phyloP scores from a whole-genome alignment of 2,329 filamentous ascomycete genomes.

The Cladosporium sp. region DNA sequence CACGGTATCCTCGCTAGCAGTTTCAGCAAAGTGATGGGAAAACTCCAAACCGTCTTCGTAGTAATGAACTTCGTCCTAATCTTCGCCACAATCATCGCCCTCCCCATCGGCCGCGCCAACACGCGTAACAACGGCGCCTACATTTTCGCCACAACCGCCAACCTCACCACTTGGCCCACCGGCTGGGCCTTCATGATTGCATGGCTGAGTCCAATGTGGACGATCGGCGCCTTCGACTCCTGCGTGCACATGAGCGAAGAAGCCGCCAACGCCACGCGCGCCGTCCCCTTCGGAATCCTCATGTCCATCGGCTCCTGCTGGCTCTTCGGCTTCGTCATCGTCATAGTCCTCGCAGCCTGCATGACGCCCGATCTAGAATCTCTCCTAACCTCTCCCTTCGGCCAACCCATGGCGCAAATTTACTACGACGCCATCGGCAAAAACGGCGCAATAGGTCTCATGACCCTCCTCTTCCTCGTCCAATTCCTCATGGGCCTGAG shows the following conservation, averaged over 20 bases:
- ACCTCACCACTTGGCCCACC: conserved; percentile 50
- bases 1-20: conserved; percentile 53
- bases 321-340: conserved; percentile 54
- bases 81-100: conserved; percentile 51
- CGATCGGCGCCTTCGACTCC: conserved; percentile 51
- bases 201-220: conserved; percentile 61
- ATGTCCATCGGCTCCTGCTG: conserved; percentile 53
- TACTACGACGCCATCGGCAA: conserved; percentile 59
- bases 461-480: conserved; percentile 55
- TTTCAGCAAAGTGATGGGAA: conserved; percentile 54
- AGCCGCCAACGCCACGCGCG: conserved; percentile 54
- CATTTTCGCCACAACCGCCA: conserved; percentile 54
- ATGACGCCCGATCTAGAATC: conserved; percentile 50
- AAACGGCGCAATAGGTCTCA: conserved; percentile 53
- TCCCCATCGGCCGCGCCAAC: conserved; percentile 44
- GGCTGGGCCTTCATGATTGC: conserved; percentile 52
- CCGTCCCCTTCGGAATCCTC: conserved; percentile 56
- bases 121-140: conserved; percentile 42
- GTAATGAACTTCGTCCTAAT: conserved; percentile 52
- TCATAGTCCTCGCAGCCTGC: conserved; percentile 54
- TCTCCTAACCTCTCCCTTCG: conserved; percentile 47
- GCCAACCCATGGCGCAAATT: conserved; percentile 58
- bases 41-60: conserved; percentile 53
- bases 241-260: conserved; percentile 59
- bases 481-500: conserved; percentile 60